Evolutionary conservation across 2,329 filamentous ascomycete species (phyloP), one percentile per base, ranked within the genome.

Genomic region (Pseudofabraea citricarpa): DNA sequence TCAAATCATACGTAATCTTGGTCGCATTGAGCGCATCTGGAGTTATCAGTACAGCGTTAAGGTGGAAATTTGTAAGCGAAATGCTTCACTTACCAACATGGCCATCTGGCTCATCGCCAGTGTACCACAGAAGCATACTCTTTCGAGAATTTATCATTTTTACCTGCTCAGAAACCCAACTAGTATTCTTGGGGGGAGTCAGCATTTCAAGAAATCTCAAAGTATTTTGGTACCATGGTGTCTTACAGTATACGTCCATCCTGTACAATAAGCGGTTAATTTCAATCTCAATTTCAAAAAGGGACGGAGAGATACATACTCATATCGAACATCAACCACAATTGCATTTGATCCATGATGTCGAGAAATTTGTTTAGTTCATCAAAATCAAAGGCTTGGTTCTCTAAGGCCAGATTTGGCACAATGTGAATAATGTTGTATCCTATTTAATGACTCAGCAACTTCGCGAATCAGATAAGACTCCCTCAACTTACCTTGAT

Each of bases 101-200:
- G 22, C 42, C 42, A 50, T 74, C 71, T 12, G 69, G 65, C 48
- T 74, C 71, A 48, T 74, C 71, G 16, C 61, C 58, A 72, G 77
- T 77, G 12, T 77, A 57, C 2, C 73, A 44, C 40, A 50, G 20
- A 6, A 46, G 39, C 44, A 46, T 42, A 19, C 36, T 47, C 23
- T 44, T 44, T 5, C 41, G 36, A 18, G 31, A 23, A 16, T 44
- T 47, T 5, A 47, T 16, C 35, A 32, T 24, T 9, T 55, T 46
- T 12, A 63, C 57, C 40, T 62, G 61, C 12, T 59, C 53, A 5
- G 52, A 49, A 3, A 72, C 61, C 3, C 54, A 56, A 12, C 58
- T 60, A 3, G 60, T 48, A 43, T 72, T 70, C 39, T 63, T n/a
- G 50, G 6, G 13, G 16, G 6, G 13, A 6, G 9, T 31, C 16